Evolutionary conservation across 1,284 basidiomycete species (phyloP).

Genomic region (Wolfiporia cocos): DNA sequence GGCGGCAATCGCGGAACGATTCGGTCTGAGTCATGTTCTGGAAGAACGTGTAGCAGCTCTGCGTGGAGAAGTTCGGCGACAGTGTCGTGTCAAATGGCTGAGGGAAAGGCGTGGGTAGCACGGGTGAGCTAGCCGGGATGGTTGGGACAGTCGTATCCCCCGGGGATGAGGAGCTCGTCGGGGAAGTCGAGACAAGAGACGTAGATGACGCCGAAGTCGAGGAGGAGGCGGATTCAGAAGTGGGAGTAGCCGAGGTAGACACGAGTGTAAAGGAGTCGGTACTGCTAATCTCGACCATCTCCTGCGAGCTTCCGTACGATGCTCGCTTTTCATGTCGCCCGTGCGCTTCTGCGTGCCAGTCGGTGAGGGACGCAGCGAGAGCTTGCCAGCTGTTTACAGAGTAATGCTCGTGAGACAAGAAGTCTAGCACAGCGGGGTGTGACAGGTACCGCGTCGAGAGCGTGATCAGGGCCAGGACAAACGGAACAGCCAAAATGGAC

Average conservation of each 20-base stretch:
- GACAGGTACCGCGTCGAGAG: constrained; percentile 42
- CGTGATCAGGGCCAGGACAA: constrained; percentile 47
- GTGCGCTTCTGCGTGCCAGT: constrained; percentile 38
- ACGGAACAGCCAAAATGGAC: constrained; percentile 48
- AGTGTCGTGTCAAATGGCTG: constrained; percentile 67
- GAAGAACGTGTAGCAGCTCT: constrained; percentile 64
- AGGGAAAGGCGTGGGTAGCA: constrained; percentile 67
- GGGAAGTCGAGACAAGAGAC: constrained; percentile 8
- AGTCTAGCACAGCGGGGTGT: constrained; percentile 41
- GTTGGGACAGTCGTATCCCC: constrained; percentile 25
- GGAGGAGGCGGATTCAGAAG: constrained; percentile 9
- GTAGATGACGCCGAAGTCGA: constrained; percentile 5
- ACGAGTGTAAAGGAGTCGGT: constrained; percentile 10
- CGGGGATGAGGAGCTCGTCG: constrained; percentile 9
- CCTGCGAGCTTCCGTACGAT: constrained; percentile 1
- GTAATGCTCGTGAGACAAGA: constrained; percentile 28
- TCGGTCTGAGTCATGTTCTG: constrained; percentile 58
- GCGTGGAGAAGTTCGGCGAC: constrained; percentile 55
- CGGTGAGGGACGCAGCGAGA: constrained; percentile 7
- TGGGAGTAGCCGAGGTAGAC: constrained; percentile 7
- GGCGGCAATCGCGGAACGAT: constrained; percentile 64
- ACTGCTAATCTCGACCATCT: constrained; percentile 1
- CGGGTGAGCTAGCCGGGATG: constrained; percentile 30
- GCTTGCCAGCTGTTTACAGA: constrained; percentile 10
- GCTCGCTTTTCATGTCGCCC: constrained; percentile 22